These are phyloP conservation scores for Colletotrichum eremochloae DNA, from an alignment of 2,329 filamentous ascomycete species.

Conservation along the genomic window DNA sequence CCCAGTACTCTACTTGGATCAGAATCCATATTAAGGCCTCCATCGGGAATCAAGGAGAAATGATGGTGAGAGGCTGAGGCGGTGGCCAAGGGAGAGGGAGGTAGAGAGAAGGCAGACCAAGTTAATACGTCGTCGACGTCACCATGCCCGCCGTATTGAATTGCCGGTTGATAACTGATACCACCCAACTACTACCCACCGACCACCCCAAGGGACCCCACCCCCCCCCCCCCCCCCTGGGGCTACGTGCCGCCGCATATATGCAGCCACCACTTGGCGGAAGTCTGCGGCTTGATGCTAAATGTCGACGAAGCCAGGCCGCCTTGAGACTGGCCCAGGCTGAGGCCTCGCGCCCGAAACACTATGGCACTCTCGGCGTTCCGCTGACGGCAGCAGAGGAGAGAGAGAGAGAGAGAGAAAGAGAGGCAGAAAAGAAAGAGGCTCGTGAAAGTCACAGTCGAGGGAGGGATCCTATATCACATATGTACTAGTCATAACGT, in stretches of 20 bases:
- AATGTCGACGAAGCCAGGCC: neutral
- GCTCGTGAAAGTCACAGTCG: neutral
- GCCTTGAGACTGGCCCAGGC: neutral
- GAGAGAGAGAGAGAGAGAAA: too few species aligned
- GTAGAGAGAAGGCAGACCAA: neutral
- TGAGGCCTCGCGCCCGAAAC: neutral
- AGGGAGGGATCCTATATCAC: neutral
- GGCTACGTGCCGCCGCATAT: conserved; percentile 20
- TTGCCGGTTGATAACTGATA: neutral
- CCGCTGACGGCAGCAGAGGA: neutral
- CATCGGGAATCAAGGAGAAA: too few species aligned
- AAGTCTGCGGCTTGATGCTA: neutral
- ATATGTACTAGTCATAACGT: neutral
- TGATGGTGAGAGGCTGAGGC: neutral
- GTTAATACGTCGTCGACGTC: conserved; percentile 39
- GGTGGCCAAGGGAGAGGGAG: neutral
- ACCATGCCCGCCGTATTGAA: conserved; percentile 29
- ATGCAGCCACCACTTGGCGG: neutral
- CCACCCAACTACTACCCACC: too few species aligned
- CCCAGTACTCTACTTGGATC: neutral
- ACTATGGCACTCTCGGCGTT: neutral
- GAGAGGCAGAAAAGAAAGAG: neutral
- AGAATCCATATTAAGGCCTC: neutral
- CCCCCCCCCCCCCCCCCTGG: conserved; percentile 13
- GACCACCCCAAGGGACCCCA: neutral